phyloP scores from a whole-genome alignment of 768 basidiomycete species.

The Lactifluus subvellereus region DNA sequence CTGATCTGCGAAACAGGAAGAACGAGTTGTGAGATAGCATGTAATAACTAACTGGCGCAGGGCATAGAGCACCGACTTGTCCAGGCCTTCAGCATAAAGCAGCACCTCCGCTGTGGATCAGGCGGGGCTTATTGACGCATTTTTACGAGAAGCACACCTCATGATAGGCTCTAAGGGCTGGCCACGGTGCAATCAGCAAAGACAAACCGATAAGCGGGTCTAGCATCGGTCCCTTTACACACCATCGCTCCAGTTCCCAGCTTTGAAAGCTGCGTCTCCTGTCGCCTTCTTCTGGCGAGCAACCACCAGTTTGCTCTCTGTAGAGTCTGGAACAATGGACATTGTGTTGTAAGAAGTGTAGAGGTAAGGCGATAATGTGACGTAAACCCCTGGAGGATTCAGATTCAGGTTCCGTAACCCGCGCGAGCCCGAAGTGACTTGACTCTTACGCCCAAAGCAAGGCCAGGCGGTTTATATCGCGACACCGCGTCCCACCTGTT shows the following conservation, averaged over 20 bases:
- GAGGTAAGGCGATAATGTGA: not conserved
- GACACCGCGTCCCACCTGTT: no score
- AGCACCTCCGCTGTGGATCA: constrained; percentile 12
- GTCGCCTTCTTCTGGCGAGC: constrained; percentile 51
- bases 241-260: constrained; percentile 58
- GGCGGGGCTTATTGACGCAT: not conserved
- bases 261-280: constrained; percentile 65
- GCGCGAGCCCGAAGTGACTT: no score
- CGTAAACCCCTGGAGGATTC: not conserved
- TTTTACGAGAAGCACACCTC: constrained; percentile 39
- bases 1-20: constrained; percentile 10
- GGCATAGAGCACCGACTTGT: constrained; percentile 43
- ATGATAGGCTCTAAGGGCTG: constrained; percentile 68
- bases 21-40: not conserved
- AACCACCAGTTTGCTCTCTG: constrained; percentile 18
- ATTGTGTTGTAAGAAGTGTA: constrained; percentile 2
- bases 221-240: not conserved
- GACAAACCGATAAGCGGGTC: not conserved
- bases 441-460: no score
- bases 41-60: not conserved
- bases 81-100: constrained; percentile 47
- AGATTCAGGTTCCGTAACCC: not conserved
- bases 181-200: not conserved
- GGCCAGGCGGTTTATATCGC: no score
- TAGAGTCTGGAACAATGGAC: not conserved